Percentiles rank a stretch among this genome's conserved stretches.
Conservation (phyloP, 345 rosid genomes). For the Eucalyptus cloeziana region DNA sequence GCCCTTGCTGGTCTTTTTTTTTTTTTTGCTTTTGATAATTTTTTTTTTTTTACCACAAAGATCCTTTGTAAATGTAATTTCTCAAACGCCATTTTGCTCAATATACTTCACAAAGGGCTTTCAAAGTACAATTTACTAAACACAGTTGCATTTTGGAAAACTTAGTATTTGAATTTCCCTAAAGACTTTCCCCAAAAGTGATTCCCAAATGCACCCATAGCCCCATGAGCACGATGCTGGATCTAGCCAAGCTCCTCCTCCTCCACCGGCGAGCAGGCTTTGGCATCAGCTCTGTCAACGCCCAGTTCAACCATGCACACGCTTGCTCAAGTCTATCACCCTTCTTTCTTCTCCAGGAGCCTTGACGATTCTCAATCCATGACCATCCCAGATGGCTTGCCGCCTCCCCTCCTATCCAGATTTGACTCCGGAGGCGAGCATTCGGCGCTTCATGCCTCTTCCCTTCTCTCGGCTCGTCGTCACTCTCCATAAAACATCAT, state of each 20-base stretch:
- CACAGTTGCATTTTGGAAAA: too few species aligned
- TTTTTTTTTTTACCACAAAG: too few species aligned
- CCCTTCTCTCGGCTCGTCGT: background rate
- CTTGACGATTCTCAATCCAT: background rate
- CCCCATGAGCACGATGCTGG: slow-evolving; percentile 8
- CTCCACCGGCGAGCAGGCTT: slow-evolving; percentile 1
- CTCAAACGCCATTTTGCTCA: too few species aligned
- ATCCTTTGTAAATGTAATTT: too few species aligned
- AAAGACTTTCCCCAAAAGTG: too few species aligned
- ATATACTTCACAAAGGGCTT: too few species aligned
- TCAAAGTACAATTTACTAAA: too few species aligned
- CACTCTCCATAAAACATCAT: background rate
- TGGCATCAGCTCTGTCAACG: background rate
- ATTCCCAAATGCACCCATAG: too few species aligned
- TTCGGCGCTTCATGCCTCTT: background rate
- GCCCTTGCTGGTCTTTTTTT: too few species aligned
- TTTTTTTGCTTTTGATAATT: too few species aligned
- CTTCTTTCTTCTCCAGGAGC: background rate
- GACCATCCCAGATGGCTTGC: slow-evolving; percentile 5
- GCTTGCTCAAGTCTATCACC: background rate
- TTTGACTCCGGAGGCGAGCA: background rate
- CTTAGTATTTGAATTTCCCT: too few species aligned
- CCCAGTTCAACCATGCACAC: slow-evolving; percentile 8
- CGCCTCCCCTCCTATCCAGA: background rate
- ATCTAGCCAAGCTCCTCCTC: background rate